Evolutionary conservation across 164 flowering plant species (phyloP).

Genomic region (Chimonanthus praecox): DNA sequence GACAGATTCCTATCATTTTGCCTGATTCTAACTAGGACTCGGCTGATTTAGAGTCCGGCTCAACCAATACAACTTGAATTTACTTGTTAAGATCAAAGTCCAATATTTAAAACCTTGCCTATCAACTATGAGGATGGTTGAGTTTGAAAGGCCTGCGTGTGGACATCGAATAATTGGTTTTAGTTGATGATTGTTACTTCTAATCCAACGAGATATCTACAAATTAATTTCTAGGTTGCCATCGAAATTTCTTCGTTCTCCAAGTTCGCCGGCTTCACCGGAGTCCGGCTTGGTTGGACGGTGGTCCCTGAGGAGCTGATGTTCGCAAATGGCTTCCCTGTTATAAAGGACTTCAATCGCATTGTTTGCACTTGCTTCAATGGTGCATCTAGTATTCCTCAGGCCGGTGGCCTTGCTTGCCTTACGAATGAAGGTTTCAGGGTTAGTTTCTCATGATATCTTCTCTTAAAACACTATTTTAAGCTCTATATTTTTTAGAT

Average conservation of each 20-base stretch:
- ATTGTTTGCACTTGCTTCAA: slow-evolving; percentile 66
- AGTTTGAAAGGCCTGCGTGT: too few species aligned
- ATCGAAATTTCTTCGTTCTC: slow-evolving; percentile 73
- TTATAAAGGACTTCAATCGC: slow-evolving; percentile 53
- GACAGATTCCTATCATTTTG: too few species aligned
- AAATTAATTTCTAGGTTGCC: slow-evolving; percentile 45
- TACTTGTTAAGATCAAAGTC: too few species aligned
- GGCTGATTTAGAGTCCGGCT: too few species aligned
- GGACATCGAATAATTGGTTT: too few species aligned
- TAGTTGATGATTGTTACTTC: too few species aligned
- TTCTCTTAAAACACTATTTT: not conserved
- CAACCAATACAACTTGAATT: too few species aligned
- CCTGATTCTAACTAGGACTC: too few species aligned
- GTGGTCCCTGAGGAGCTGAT: slow-evolving; percentile 58
- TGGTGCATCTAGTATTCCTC: slow-evolving; percentile 64
- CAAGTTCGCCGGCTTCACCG: slow-evolving; percentile 74
- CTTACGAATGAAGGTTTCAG: slow-evolving; percentile 49
- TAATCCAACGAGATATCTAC: not conserved
- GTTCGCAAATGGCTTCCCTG: slow-evolving; percentile 57
- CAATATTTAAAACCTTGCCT: too few species aligned
- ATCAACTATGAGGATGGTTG: too few species aligned
- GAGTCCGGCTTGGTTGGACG: slow-evolving; percentile 80
- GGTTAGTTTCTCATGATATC: slow-evolving; percentile 26
- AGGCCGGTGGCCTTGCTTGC: slow-evolving; percentile 78
- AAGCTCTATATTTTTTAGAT: not conserved